Evolutionary conservation across 257 asterid species (phyloP), one percentile per base, ranked within the genome.

Genomic region (Thymus mandschuricus): DNA sequence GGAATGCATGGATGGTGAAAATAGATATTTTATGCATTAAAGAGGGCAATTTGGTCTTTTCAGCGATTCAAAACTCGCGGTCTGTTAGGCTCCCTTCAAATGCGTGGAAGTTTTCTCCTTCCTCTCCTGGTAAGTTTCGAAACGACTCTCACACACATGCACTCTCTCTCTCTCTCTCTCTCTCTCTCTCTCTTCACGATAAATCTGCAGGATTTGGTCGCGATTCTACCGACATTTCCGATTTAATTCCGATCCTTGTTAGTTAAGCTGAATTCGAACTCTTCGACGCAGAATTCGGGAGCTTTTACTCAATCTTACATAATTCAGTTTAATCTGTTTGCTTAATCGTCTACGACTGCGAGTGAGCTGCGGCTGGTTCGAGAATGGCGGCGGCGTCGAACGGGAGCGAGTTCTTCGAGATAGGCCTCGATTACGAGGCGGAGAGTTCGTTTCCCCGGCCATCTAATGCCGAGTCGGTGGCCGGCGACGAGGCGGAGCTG

Each of bases 371-470:
- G 8, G 35, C 44, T 50, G 71, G 43, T 44, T 63, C 69, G 59
- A 56, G 43, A 62, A 90, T 90, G 21, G 21, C 21, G 92, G 96
- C 96, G 33, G 91, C 90, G 0, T 88, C 96, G 11, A 81, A 84
- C 12, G 94, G 97, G 56, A 89, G 90, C 71, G 98, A 88, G 81
- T 88, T 60, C 43, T 92, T 83, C 77, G 96, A 86, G 59, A 57
- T 85, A 3, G 89, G 82, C 30, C 72, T 82, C 77, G 94, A 88
- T 56, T 76, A 69, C 6, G 90, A 83, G 30, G 69, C 67, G 7
- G 91, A 83, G 28, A 78, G 59, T 61, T 56, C 71, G 1, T 92
- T 89, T 27, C 64, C 83, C 4, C 67, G 96, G 33, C 86, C 84
- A 50, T 92, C 98, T 8, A 89, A 86, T 75, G 93, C 93, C 8